Conservation (phyloP, 1,284 basidiomycete genomes). For the Chalciporus sp. region DNA sequence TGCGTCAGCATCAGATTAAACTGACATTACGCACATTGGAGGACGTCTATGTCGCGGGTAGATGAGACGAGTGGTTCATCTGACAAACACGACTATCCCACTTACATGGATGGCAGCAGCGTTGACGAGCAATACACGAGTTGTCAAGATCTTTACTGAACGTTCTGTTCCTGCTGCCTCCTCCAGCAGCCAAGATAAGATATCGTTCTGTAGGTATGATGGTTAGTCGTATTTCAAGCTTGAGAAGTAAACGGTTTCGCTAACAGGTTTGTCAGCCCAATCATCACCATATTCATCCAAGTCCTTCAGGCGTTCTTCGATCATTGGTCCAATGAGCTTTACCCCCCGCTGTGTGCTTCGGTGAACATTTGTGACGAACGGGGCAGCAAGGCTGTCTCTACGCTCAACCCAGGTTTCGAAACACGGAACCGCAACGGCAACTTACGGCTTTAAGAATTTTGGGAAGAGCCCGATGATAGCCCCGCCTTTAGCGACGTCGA, state of each 20-base stretch:
- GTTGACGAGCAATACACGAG: constrained; percentile 38
- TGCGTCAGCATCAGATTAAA: constrained; percentile 9
- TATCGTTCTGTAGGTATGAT: constrained; percentile 37
- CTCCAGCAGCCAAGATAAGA: constrained; percentile 50
- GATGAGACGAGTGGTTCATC: neutral
- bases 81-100: neutral
- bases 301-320: constrained; percentile 39
- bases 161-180: constrained; percentile 36
- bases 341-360: constrained; percentile 4
- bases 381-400: no score
- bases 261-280: constrained; percentile 39
- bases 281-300: constrained; percentile 37
- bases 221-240: no score
- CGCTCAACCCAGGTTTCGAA: no score
- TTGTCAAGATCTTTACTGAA: constrained; percentile 30
- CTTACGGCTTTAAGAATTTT: constrained; percentile 35
- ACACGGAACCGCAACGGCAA: neutral
- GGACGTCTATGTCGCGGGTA: constrained; percentile 9
- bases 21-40: constrained; percentile 15
- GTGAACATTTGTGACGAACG: no score
- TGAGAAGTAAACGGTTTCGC: no score
- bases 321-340: constrained; percentile 37
- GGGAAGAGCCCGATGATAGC: constrained; percentile 39
- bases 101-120: constrained; percentile 42
- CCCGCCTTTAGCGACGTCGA: constrained; percentile 31